phyloP scores from a whole-genome alignment of 352 stramenopile species.

The Globisporangium splendens region DNA sequence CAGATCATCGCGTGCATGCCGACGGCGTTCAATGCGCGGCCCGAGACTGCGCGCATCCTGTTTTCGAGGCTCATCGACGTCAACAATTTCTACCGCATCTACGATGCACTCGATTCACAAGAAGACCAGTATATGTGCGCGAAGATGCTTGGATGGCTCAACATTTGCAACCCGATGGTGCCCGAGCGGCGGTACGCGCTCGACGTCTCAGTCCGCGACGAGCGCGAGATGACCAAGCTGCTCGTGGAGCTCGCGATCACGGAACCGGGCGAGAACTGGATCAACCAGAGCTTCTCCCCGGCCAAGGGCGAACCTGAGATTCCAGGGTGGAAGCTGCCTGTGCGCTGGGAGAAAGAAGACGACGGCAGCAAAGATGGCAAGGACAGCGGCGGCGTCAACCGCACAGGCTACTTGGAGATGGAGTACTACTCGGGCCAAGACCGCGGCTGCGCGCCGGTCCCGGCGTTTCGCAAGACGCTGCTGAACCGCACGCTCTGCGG shows the following conservation, averaged over 20 bases:
- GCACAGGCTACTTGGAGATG: slow-evolving; percentile 57
- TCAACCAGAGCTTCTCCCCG: slow-evolving; percentile 70
- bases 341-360: slow-evolving; percentile 79
- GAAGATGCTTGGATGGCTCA: slow-evolving; percentile 66
- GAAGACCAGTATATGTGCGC: slow-evolving; percentile 49
- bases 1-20: slow-evolving; percentile 80
- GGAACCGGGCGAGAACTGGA: slow-evolving; percentile 81
- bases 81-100: slow-evolving; percentile 58
- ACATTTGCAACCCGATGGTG: slow-evolving; percentile 73
- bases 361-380: slow-evolving; percentile 13
- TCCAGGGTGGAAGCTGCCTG: slow-evolving; percentile 75
- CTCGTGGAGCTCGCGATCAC: slow-evolving; percentile 75
- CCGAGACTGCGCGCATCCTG: slow-evolving; percentile 68
- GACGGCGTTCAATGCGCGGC: slow-evolving; percentile 40
- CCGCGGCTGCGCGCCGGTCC: slow-evolving; percentile 53
- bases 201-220: slow-evolving; percentile 65
- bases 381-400: slow-evolving; percentile 61
- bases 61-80: slow-evolving; percentile 76
- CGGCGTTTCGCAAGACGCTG: slow-evolving; percentile 54
- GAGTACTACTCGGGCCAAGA: slow-evolving; percentile 75
- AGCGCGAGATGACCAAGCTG: slow-evolving; percentile 78
- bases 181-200: slow-evolving; percentile 68
- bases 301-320: slow-evolving; percentile 50
- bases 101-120: slow-evolving; percentile 35
- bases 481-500: slow-evolving; percentile 59